Percentiles rank a stretch among this genome's conserved stretches.
Conservation (phyloP, 768 basidiomycete species). For the Pleurotus sapidus region DNA sequence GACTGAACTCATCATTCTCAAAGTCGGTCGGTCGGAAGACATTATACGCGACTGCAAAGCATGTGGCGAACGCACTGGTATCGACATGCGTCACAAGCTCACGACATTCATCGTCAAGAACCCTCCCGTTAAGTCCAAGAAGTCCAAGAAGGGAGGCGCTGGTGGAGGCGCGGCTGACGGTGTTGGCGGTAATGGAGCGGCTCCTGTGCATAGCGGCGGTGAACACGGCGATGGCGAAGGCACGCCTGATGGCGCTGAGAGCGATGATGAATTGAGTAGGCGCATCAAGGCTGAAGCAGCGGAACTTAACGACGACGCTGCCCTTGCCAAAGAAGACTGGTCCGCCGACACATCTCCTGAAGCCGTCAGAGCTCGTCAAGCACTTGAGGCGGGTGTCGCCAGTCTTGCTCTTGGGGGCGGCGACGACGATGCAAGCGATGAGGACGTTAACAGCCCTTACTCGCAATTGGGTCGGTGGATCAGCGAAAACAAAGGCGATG, state of each 20-base stretch:
- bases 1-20: constrained; percentile 91
- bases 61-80: constrained; percentile 86
- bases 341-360: constrained; percentile 86
- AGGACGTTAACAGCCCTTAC: constrained; percentile 86
- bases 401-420: constrained; percentile 34
- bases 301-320: constrained; percentile 61
- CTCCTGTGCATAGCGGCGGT: constrained; percentile 27
- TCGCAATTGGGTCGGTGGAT: constrained; percentile 81
- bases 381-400: constrained; percentile 62
- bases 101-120: constrained; percentile 97
- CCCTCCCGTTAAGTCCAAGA: constrained; percentile 87
- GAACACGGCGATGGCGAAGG: constrained; percentile 33
- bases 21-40: constrained; percentile 73
- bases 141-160: constrained; percentile 57
- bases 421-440: constrained; percentile 89
- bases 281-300: constrained; percentile 92
- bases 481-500: constrained; percentile 52
- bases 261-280: constrained; percentile 84
- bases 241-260: constrained; percentile 62
- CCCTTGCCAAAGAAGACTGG: constrained; percentile 77
- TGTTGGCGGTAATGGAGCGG: constrained; percentile 17
- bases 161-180: constrained; percentile 23
- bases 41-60: constrained; percentile 98
- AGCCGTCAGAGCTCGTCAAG: constrained; percentile 81
- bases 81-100: constrained; percentile 97